Percentiles rank a stretch among this genome's conserved stretches.
Conservation (phyloP, 345 rosid species). For the Diplotaxis tenuifolia region DNA sequence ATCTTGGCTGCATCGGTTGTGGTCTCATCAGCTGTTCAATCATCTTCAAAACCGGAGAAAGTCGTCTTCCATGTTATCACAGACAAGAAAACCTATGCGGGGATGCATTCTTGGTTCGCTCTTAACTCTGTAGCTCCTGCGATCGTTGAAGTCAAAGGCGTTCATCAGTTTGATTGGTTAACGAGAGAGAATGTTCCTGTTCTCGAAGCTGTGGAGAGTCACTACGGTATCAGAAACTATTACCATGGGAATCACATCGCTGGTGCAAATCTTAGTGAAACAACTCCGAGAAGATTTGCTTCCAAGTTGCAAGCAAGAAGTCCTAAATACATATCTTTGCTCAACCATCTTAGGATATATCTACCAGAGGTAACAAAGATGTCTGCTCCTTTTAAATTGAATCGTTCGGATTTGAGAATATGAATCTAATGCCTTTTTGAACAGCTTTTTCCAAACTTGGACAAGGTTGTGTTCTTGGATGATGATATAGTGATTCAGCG, state of each 20-base stretch:
- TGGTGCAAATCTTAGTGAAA: conserved; percentile 76
- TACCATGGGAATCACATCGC: conserved; percentile 97
- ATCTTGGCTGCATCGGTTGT: conserved; percentile 99
- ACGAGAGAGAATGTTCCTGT: conserved; percentile 99
- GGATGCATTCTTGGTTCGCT: conserved; percentile 99
- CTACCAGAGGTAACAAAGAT: conserved; percentile 80
- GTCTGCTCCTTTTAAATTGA: not conserved
- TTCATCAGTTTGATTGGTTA: conserved; percentile 98
- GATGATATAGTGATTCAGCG: conserved; percentile 93
- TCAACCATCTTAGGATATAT: conserved; percentile 96
- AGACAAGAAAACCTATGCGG: conserved; percentile 98
- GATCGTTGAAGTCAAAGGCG: conserved; percentile 88
- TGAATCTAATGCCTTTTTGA: conserved; percentile 24
- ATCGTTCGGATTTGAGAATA: not conserved
- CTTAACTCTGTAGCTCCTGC: conserved; percentile 82
- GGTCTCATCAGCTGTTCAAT: conserved; percentile 79
- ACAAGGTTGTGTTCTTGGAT: conserved; percentile 93
- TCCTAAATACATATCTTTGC: conserved; percentile 97
- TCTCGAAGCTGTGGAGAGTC: conserved; percentile 92
- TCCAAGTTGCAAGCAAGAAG: conserved; percentile 96
- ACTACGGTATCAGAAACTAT: conserved; percentile 71
- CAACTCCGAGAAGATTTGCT: conserved; percentile 85
- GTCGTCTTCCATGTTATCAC: conserved; percentile 96
- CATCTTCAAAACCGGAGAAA: conserved; percentile 81
- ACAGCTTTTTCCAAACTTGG: conserved; percentile 94